Percentiles rank a stretch among this genome's conserved stretches.
Conservation (phyloP, 768 basidiomycete species). For the Tulasnella sp. region DNA sequence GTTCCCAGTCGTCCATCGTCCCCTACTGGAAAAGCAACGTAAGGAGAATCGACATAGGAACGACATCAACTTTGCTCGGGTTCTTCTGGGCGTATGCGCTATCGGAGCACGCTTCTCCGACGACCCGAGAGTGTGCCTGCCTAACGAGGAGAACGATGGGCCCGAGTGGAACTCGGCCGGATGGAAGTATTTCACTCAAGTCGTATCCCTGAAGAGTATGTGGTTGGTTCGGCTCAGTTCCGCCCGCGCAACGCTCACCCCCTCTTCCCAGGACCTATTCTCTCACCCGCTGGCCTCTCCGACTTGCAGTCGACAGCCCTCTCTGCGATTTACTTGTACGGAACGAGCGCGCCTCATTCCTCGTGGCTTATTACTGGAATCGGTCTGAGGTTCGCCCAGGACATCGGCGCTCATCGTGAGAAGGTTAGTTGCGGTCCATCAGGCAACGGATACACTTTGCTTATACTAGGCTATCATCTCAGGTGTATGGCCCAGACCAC, state of each 20-base stretch:
- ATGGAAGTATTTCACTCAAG: slow-evolving; percentile 66
- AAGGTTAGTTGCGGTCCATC: slow-evolving; percentile 44
- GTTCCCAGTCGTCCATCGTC: slow-evolving; percentile 72
- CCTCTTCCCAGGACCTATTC: slow-evolving; percentile 4
- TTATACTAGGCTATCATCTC: neutral
- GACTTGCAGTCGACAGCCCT: slow-evolving; percentile 62
- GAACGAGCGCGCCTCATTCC: slow-evolving; percentile 45
- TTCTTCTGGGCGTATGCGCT: slow-evolving; percentile 73
- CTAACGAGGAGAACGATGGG: slow-evolving; percentile 44
- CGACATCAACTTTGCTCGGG: slow-evolving; percentile 58
- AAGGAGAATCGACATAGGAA: slow-evolving; percentile 54
- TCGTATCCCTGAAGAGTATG: slow-evolving; percentile 60
- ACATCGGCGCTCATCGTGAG: slow-evolving; percentile 62
- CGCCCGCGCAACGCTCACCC: neutral
- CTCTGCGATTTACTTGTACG: slow-evolving; percentile 60
- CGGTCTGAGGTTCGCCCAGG: slow-evolving; percentile 45
- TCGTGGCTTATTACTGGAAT: slow-evolving; percentile 54
- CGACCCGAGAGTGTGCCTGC: slow-evolving; percentile 59
- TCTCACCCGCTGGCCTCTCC: slow-evolving; percentile 59
- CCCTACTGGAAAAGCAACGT: slow-evolving; percentile 61
- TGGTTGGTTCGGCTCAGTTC: slow-evolving; percentile 48
- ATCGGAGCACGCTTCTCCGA: slow-evolving; percentile 61
- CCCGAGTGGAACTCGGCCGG: slow-evolving; percentile 56
- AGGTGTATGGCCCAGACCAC: slow-evolving; percentile 48
- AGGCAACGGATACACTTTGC: slow-evolving; percentile 29